Evolutionary conservation across 202 grass and related monocot species (phyloP).

Genomic region (Panicum hallii): DNA sequence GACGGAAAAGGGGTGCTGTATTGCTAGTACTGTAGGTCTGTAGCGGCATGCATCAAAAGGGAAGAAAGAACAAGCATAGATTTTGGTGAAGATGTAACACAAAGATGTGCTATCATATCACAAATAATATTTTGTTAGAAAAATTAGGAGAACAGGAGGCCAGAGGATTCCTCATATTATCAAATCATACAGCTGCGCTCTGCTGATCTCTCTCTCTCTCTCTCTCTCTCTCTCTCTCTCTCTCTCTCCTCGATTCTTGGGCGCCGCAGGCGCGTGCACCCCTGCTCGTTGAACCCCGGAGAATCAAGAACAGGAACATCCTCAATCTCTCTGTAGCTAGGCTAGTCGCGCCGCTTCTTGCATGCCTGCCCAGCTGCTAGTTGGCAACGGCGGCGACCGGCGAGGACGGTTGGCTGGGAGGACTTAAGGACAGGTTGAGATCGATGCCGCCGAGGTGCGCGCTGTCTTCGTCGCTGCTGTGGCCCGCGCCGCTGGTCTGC

Average conservation of each 20-base stretch:
- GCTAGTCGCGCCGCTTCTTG: neutral
- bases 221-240: neutral
- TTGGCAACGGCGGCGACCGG: neutral
- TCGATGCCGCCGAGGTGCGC: neutral
- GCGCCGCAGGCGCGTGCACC: neutral
- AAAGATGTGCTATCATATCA: neutral
- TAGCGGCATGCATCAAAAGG: neutral
- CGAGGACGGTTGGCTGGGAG: neutral
- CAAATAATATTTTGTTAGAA: neutral
- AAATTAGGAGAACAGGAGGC: neutral
- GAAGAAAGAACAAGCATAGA: neutral
- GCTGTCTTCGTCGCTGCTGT: constrained; percentile 51
- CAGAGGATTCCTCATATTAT: neutral
- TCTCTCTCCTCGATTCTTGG: neutral
- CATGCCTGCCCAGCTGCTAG: neutral
- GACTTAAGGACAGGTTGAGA: constrained; percentile 33
- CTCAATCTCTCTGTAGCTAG: neutral
- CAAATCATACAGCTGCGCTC: neutral
- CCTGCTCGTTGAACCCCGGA: neutral
- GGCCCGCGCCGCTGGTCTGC: constrained; percentile 14
- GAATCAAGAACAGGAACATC: neutral
- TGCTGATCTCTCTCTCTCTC: neutral
- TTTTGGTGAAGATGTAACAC: constrained; percentile 20
- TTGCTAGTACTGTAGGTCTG: no score
- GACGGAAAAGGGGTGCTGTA: no score